These are phyloP conservation scores for Carex kokanica DNA, from an alignment of 176 grass and related monocot species.

Conservation along the genomic window DNA sequence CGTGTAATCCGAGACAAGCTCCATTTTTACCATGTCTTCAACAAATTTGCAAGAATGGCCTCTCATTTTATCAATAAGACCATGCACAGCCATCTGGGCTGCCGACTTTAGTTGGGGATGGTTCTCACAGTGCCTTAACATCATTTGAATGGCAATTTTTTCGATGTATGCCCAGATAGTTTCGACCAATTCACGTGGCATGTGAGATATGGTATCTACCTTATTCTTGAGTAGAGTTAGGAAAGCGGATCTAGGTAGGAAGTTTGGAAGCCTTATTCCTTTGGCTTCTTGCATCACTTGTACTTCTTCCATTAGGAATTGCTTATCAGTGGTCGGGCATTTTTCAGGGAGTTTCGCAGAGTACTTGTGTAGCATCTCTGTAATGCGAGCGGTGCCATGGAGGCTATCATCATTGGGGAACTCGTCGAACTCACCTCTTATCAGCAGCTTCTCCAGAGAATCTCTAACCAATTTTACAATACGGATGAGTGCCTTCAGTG, in stretches of 20 bases:
- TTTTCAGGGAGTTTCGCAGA: not conserved
- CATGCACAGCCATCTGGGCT: not conserved
- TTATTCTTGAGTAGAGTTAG: conserved; percentile 14
- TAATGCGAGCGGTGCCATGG: conserved; percentile 1
- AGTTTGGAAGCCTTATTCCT: conserved; percentile 21
- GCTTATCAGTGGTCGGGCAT: not conserved
- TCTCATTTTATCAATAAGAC: conserved; percentile 14
- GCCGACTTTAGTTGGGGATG: conserved; percentile 13
- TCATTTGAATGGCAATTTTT: not conserved
- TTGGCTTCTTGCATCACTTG: not conserved
- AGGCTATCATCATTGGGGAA: conserved; percentile 14
- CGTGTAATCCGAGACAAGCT: conserved; percentile 13
- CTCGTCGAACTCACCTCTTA: conserved; percentile 31
- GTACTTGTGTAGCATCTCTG: conserved; percentile 19
- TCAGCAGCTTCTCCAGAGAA: conserved; percentile 14
- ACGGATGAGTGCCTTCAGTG: conserved; percentile 7
- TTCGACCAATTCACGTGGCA: not conserved
- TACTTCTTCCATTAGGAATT: conserved; percentile 35
- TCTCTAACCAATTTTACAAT: conserved; percentile 14
- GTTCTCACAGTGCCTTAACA: not conserved
- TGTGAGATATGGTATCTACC: not conserved
- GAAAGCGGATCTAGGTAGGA: conserved; percentile 15
- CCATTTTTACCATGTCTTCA: conserved; percentile 23
- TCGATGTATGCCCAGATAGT: conserved; percentile 19
- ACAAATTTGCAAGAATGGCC: not conserved